Conservation (phyloP, 2,329 filamentous ascomycete genomes). For the Colletotrichum musicola region DNA sequence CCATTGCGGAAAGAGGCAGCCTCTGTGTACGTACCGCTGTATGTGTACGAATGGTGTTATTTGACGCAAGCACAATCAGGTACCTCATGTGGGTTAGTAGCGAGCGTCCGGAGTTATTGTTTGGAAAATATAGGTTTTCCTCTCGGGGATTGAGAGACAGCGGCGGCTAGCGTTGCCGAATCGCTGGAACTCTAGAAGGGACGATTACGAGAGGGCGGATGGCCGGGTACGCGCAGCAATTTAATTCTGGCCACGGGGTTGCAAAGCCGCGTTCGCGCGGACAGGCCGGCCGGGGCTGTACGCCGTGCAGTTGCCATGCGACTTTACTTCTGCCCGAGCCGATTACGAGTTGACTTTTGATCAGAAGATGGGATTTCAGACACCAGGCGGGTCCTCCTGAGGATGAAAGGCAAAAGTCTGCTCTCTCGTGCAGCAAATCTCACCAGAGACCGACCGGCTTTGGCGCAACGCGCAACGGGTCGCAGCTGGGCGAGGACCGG, state of each 20-base stretch:
- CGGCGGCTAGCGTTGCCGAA: slow-evolving; percentile 22
- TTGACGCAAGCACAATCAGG: no score
- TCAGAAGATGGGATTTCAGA: neutral
- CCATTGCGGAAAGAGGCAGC: slow-evolving; percentile 2
- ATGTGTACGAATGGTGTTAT: no score
- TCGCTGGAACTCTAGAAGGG: slow-evolving; percentile 20
- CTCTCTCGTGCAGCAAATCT: no score
- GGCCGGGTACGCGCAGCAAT: slow-evolving; percentile 27
- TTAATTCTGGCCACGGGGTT: slow-evolving; percentile 15
- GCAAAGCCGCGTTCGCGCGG: slow-evolving; percentile 14
- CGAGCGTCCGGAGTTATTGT: neutral
- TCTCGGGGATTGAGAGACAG: neutral
- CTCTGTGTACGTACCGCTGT: neutral
- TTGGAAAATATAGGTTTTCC: slow-evolving; percentile 12
- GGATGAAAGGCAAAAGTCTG: neutral
- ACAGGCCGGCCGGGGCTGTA: slow-evolving; percentile 17
- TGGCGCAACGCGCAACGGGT: slow-evolving; percentile 1
- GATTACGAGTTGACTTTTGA: slow-evolving; percentile 7
- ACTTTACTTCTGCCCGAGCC: neutral
- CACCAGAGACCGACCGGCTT: slow-evolving; percentile 8
- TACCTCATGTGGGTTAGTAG: no score
- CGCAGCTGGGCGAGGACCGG: slow-evolving; percentile 12
- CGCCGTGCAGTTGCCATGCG: neutral
- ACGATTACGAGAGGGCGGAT: slow-evolving; percentile 24
- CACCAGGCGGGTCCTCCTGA: neutral